These are phyloP conservation scores for Ustilago crameri DNA, from an alignment of 1,284 basidiomycete genomes.

Conservation along the genomic window DNA sequence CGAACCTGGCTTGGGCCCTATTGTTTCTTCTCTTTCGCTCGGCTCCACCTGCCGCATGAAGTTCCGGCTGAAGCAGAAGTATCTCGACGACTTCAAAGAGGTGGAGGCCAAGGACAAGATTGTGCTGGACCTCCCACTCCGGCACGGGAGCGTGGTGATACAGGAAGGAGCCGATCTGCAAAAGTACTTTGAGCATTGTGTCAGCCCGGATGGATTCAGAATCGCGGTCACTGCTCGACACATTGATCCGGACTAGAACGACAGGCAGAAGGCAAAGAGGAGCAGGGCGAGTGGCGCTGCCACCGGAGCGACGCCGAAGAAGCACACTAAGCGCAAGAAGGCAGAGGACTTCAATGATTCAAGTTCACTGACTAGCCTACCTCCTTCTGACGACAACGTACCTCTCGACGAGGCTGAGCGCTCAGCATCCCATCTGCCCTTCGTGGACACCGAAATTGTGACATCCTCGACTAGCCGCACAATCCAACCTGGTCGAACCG, in stretches of 20 bases:
- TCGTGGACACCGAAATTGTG: too few relatives aligned
- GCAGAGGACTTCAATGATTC: too few relatives aligned
- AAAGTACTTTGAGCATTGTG: constrained; percentile 30
- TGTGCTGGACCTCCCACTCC: constrained; percentile 27
- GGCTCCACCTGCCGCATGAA: constrained; percentile 47
- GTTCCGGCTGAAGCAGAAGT: constrained; percentile 45
- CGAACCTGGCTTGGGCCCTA: constrained; percentile 47
- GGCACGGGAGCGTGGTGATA: constrained; percentile 37
- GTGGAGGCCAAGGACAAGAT: constrained; percentile 5
- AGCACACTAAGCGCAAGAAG: background rate
- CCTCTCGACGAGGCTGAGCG: too few relatives aligned
- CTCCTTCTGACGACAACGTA: too few relatives aligned
- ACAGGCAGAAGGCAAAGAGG: background rate
- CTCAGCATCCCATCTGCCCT: too few relatives aligned
- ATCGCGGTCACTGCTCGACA: constrained; percentile 37
- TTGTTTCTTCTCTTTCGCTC: constrained; percentile 50
- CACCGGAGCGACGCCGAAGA: background rate
- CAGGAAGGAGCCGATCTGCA: constrained; percentile 45
- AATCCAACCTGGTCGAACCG: too few relatives aligned
- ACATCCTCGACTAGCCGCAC: too few relatives aligned
- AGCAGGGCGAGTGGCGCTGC: background rate
- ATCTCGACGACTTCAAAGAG: background rate
- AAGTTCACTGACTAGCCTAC: too few relatives aligned
- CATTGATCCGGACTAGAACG: constrained; percentile 23
- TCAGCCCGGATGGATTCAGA: constrained; percentile 32